These are phyloP conservation scores for Volvariella surrecta DNA, from an alignment of 1,284 basidiomycete genomes.

Conservation along the genomic window DNA sequence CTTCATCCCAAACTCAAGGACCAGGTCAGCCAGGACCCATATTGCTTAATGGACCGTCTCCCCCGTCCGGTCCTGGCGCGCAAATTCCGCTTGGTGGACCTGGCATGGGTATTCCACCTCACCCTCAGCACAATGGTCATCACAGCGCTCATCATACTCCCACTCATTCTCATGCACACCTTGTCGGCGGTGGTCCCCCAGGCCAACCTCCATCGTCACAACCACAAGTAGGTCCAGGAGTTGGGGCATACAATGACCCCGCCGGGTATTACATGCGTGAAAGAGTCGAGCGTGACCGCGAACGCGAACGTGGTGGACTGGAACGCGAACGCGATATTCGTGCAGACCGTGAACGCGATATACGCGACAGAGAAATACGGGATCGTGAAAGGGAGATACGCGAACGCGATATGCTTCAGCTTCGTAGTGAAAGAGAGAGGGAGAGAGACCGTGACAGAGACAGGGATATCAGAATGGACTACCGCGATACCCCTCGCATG, in stretches of 20 bases:
- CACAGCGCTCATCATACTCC: conserved; percentile 5
- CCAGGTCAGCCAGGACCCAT: too few relatives aligned
- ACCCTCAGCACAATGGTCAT: conserved; percentile 10
- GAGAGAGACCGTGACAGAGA: conserved; percentile 10
- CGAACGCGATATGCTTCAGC: too few relatives aligned
- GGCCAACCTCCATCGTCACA: background rate
- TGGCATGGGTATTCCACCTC: too few relatives aligned
- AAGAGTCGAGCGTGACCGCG: background rate
- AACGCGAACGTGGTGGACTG: background rate
- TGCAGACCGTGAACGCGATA: background rate
- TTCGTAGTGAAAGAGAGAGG: background rate
- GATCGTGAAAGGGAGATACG: too few relatives aligned
- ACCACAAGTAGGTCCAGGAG: conserved; percentile 12
- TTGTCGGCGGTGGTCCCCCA: background rate
- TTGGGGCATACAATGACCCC: background rate
- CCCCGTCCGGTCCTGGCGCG: too few relatives aligned
- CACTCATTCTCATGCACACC: conserved; percentile 12
- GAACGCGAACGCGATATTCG: background rate
- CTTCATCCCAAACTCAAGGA: too few relatives aligned
- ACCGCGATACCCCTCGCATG: too few relatives aligned
- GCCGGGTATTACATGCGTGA: background rate
- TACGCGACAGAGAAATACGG: conserved; percentile 6
- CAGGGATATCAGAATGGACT: too few relatives aligned
- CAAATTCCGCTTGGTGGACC: too few relatives aligned
- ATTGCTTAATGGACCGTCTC: too few relatives aligned